phyloP scores from a whole-genome alignment of 2,329 filamentous ascomycete species.

The Aureobasidium sp. region DNA sequence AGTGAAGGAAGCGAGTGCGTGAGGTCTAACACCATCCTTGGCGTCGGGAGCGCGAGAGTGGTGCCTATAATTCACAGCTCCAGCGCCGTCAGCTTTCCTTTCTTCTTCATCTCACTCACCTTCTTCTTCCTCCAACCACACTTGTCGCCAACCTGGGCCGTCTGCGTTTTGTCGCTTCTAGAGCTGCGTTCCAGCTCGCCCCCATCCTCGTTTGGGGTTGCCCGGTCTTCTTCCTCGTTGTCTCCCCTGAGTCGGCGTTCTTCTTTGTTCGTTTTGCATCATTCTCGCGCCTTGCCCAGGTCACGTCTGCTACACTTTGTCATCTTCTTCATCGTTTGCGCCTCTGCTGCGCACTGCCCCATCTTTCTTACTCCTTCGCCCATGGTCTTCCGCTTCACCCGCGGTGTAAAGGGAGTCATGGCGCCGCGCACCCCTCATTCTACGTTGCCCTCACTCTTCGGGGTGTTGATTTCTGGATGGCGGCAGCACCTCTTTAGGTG shows the following conservation, averaged over 20 bases:
- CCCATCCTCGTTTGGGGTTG: background rate
- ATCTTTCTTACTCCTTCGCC: background rate
- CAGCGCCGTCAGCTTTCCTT: background rate
- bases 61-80: background rate
- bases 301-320: background rate
- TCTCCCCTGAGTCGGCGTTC: too few relatives aligned
- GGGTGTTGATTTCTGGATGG: background rate
- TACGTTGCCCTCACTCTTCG: background rate
- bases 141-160: background rate
- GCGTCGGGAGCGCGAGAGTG: background rate
- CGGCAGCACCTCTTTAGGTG: background rate
- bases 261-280: background rate
- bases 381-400: background rate
- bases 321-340: conserved; percentile 1
- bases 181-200: conserved; percentile 1
- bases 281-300: background rate
- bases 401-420: background rate
- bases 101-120: background rate
- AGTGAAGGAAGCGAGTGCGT: background rate
- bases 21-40: background rate
- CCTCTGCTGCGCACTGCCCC: background rate
- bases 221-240: too few relatives aligned
- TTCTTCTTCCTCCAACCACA: background rate
- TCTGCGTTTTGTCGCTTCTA: conserved; percentile 1
- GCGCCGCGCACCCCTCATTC: background rate